Evolutionary conservation across 2,329 filamentous ascomycete genomes (phyloP), one percentile per base, ranked within the genome.

Genomic region (Cladosporium phlei): DNA sequence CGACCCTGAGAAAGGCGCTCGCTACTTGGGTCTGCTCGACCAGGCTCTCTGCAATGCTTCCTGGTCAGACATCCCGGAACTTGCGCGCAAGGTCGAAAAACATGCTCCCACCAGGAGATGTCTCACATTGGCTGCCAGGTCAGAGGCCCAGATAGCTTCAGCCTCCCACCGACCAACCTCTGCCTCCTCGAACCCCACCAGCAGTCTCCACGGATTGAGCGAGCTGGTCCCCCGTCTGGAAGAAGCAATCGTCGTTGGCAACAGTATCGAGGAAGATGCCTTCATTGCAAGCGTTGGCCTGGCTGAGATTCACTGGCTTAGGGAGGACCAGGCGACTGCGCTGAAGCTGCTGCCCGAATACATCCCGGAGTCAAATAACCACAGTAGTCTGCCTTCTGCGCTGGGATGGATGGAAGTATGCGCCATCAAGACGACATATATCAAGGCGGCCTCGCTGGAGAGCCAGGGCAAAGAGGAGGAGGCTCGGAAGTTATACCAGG

Each of bases 71-170:
- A 78, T 97, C 22, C 87, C 88, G 20, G 91, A 97, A 70, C 78
- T 95, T 53, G 83, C 93, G 59, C 82, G 91, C 65, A 98, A 98
- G 70, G 79, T 97, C 61, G 86, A 85, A 62, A 97, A 98, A 69
- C 91, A 98, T 77, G 87, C 89, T 58, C 85, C 89, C 30, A 39
- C 29, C 37, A 21, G 38, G 10, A 39, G 22, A 38, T 39, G 37
- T 16, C 68, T 75, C 52, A 69, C 69, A 11, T 61, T 71, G 46
- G 71, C 70, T 34, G 71, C 71, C 29, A 66, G 70, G 22, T 65
- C 70, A 19, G 72, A 75, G 58, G 66, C 68, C 6, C 66, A 72
- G 43, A 66, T 73, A 54, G 68, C 67, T n/a, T 57, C 62, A n/a
- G 66, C 70, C 33, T 69, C 62, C 39, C 66, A 69, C 47, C 62